Base-by-base conservation (phyloP, 768 basidiomycete genomes). In the Collybia sp. region DNA sequence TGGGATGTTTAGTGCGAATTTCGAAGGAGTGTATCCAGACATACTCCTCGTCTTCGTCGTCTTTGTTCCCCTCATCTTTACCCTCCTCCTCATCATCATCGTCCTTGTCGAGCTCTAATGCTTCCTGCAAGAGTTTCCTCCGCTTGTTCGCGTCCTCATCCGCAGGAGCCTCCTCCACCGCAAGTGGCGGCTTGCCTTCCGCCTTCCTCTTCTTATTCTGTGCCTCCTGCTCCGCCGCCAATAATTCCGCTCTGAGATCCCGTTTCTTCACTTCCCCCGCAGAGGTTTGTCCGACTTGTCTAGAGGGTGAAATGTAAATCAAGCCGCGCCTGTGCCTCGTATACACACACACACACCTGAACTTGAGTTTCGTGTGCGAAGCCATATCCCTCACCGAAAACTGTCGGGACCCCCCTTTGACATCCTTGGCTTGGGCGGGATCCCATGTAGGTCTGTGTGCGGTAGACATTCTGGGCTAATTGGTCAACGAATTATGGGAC, bases 371-470 rank as follows among this genome's bases (percentile, higher is more conserved):
- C 1, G 95, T 99, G 64, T 97, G 89, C 2, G 91, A 76, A 5
- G 95, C 91, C 80, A 97, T 88, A 63, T 96, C 93, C 51, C 89
- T 81, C 59, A 90, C 86, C 4, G 93, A 95, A 70, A 85, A 93
- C 60, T 95, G 92, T 48, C 91, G 82, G 43, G 93, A 93, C 47
- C 91, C 92, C 3, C 88, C 88, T 62, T 90, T 92, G 50, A 92
- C 84, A 67, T 96, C 92, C 56, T 83, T 82, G 30, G 90, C 95
- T 66, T 94, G 90, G 0, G 94, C 93, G 1, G 95, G 95, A 54
- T 94, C 90, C 94, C 94, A 98, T 80, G 91, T 94, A 56, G 91
- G 91, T 69, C 91, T 82, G 64, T 93, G 91, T 3, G 89, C 89
- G 71, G 88, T 93, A 44, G 90, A 92, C 89, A 91, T 90, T 47